phyloP scores from a whole-genome alignment of 768 basidiomycete species.

The Mycena polygramma region DNA sequence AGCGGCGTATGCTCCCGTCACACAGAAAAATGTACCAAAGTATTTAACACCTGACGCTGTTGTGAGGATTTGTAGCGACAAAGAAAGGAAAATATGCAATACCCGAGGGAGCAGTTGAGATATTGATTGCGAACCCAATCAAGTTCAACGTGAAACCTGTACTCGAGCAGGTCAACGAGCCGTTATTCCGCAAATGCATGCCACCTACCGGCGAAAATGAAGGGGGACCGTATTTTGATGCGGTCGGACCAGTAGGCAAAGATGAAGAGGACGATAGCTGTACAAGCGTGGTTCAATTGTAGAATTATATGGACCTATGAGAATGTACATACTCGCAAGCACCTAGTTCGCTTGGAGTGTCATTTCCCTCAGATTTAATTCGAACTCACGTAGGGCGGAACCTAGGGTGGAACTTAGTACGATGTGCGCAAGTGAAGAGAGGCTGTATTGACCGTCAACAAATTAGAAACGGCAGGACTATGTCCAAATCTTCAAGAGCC shows the following conservation, averaged over 20 bases:
- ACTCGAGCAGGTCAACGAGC: background rate
- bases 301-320: background rate
- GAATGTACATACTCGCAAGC: constrained; percentile 62
- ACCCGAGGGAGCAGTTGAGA: constrained; percentile 58
- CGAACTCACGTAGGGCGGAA: constrained; percentile 63
- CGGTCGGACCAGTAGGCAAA: constrained; percentile 74
- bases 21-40: constrained; percentile 78
- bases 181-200: constrained; percentile 39
- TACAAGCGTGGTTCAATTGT: background rate
- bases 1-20: constrained; percentile 71
- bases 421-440: too few species aligned
- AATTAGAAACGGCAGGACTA: constrained; percentile 66
- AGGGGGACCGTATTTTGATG: constrained; percentile 65
- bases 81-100: background rate
- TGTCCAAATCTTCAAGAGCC: constrained; percentile 67
- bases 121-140: constrained; percentile 75
- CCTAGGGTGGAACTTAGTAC: too few species aligned
- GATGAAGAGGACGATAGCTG: constrained; percentile 65
- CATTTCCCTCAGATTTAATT: background rate
- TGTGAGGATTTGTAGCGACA: background rate
- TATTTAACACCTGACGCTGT: constrained; percentile 66
- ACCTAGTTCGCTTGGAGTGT: constrained; percentile 37
- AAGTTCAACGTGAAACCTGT: constrained; percentile 42
- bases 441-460: constrained; percentile 62
- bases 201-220: constrained; percentile 66